Evolutionary conservation across 257 asterid genomes (phyloP), one percentile per base, ranked within the genome.

Genomic region (Galeopsis tetrahit): DNA sequence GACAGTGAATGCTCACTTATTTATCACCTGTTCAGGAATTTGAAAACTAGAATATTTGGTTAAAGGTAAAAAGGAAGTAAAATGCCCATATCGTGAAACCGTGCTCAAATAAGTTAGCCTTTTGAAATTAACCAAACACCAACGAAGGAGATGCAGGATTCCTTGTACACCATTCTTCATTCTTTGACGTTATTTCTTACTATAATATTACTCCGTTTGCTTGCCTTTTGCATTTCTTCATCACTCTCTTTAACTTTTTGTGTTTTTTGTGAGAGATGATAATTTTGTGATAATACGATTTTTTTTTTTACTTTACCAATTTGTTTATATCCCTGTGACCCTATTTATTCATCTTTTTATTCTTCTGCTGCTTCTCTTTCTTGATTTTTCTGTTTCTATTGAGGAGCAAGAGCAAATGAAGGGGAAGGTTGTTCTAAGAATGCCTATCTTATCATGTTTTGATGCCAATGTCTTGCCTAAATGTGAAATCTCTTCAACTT

Each of bases 391-490:
- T 53, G 63, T 61, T 62, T 52, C 40, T 38, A 43, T 49, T 49
- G 73, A 39, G 32, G 49, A 55, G 59, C 15, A 2, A 33, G 13
- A 66, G 43, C 39, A 42, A 13, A 72, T 65, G 46, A 66, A 13
- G 60, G 67, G 70, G 66, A 15, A n/a, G 63, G 14, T 58, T 55
- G 35, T 43, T 14, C 17, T 13, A 33, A 57, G 34, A 63, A 35
- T 34, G 6, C 64, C 49, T 61, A 69, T 32, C 32, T 68, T 71
- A 70, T 66, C 78, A 52, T 61, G 14, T 44, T 44, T 72, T 15
- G 56, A 31, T 74, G 42, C 68, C 10, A 55, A n/a, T 66, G 17
- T 53, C 39, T 21, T 51, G 38, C 52, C 63, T 76, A 33, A 35
- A 38, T 52, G 42, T 46, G 11, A 10, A 15, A 57, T 10, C 7